Conservation (phyloP, 768 basidiomycete species). For the Leccinum rimulosum region DNA sequence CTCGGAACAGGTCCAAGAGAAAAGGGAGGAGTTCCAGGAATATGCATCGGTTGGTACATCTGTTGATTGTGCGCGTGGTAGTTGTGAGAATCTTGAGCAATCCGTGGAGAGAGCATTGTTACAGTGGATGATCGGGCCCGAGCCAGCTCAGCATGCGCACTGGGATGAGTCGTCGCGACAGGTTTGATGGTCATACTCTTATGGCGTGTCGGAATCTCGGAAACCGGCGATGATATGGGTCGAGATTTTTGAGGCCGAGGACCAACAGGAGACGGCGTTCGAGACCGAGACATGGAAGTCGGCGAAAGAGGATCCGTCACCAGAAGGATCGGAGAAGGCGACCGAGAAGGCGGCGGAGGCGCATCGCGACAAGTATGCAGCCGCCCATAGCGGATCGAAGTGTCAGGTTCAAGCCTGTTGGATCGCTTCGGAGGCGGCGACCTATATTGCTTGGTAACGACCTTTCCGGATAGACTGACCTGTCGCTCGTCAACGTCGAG, state of each 20-base stretch:
- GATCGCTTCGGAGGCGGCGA: conserved; percentile 37
- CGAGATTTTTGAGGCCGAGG: conserved; percentile 40
- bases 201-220: conserved; percentile 28
- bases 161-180: conserved; percentile 14
- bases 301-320: conserved; percentile 13
- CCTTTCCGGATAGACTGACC: conserved; percentile 21
- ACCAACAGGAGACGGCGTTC: conserved; percentile 50
- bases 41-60: conserved; percentile 31
- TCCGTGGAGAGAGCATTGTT: conserved; percentile 23
- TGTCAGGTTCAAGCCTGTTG: conserved; percentile 14
- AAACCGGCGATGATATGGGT: conserved; percentile 29
- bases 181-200: conserved; percentile 32
- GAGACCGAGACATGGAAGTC: conserved; percentile 34
- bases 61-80: conserved; percentile 33
- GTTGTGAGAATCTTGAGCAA: conserved; percentile 29
- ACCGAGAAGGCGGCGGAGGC: conserved; percentile 29
- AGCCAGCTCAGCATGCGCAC: conserved; percentile 21
- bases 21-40: conserved; percentile 21
- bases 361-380: conserved; percentile 27
- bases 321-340: conserved; percentile 26
- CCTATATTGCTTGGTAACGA: conserved; percentile 42
- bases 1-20: conserved; percentile 2
- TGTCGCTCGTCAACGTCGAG: conserved; percentile 31
- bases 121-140: conserved; percentile 31
- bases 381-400: conserved; percentile 9